A percentile compares a stretch with the other conserved stretches of the same genome.
Conservation (phyloP, 73 alveolate species). For the Paramecium sonneborni region DNA sequence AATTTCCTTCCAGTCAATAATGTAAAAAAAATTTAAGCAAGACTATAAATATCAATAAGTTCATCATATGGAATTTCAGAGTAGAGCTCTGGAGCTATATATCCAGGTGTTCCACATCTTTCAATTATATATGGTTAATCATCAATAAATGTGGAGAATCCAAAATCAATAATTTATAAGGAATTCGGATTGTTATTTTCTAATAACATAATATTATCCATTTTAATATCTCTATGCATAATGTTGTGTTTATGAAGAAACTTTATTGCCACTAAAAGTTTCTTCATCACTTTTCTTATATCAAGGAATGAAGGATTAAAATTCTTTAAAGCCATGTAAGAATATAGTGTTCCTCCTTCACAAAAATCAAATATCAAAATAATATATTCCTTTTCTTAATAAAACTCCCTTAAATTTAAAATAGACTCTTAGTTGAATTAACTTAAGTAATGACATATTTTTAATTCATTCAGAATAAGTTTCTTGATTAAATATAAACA, state of each 20-base stretch:
- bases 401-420: not conserved
- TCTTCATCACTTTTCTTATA: not conserved
- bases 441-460: not conserved
- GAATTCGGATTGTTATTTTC: not conserved
- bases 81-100: conserved; percentile 80
- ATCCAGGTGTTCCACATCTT: conserved; percentile 84
- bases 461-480: not conserved
- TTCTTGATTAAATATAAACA: not conserved
- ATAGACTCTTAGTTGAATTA: not conserved
- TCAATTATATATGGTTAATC: conserved; percentile 24
- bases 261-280: not conserved
- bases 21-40: not conserved
- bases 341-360: conserved; percentile 6
- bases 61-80: not conserved
- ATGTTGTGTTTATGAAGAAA: not conserved
- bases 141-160: conserved; percentile 40
- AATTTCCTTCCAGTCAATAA: conserved; percentile 5
- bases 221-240: conserved; percentile 37
- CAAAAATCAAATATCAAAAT: not conserved
- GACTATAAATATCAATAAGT: not conserved
- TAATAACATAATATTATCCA: conserved; percentile 27
- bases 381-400: not conserved
- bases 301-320: not conserved
- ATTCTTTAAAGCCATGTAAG: not conserved
- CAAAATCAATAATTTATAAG: not conserved